Evolutionary conservation across 202 grass and related monocot species (phyloP), one percentile per base, ranked within the genome.

Genomic region (Carex arenaria): DNA sequence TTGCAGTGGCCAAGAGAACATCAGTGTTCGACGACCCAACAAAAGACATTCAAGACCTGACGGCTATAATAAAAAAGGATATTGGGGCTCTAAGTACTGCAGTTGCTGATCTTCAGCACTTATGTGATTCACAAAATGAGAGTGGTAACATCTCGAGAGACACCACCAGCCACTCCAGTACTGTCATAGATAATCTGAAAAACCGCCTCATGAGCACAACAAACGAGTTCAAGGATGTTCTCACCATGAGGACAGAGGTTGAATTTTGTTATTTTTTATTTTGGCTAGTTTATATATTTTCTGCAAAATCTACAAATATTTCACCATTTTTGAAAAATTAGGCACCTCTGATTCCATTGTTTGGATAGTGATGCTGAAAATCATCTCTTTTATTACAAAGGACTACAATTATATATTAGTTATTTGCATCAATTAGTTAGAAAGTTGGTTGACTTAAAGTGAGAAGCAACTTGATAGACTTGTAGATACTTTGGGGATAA

Each of bases 201-300:
- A 98, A 93, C 28, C 85, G 85, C 18, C 86, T 98, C 78, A 98
- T 98, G 92, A 98, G 81, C 53, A 82, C 95, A 59, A 95, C 92
- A 7, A 98, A 98, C 73, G 92, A 98, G 66, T 98, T 98, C 85
- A 98, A 98, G 82, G 95, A 98, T 87, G 92, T 98, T 81, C 86
- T 98, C 78, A 98, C 95, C 32, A 95, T 89, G 92, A 83, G 95
- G 78, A 98, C 95, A 82, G 95, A 95, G 95, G 95, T 98, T 66
- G 78, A 54, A 32, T 79, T 54, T 23, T 79, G 62, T 36, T 26
- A 54, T 56, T 64, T 55, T 85, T 22, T 42, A 32, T 78, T 23
- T 83, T 26, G 43, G 2, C 15, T 61, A 67, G 43, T 67, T 10
- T 42, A 26, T 60, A 15, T 14, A 31, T 10, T 53, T 84, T 32